Percentiles rank a stretch among this genome's conserved stretches.
These are phyloP conservation scores for Hura crepitans DNA, from an alignment of 441 rosid species.

Conservation along the genomic window DNA sequence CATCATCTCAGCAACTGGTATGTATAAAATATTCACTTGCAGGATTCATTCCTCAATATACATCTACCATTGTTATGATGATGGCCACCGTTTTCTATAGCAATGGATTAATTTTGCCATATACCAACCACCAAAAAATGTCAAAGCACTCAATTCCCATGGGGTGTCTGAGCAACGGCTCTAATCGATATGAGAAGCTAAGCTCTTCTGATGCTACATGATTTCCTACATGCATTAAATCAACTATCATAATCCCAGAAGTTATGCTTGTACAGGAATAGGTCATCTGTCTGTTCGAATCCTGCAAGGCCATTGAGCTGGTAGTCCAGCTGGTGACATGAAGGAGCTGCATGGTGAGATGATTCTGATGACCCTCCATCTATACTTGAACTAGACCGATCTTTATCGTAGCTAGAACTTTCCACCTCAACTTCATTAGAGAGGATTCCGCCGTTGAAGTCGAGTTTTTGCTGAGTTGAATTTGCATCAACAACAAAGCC, in stretches of 20 bases:
- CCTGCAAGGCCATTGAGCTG: conserved; percentile 42
- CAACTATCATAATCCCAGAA: conserved; percentile 42
- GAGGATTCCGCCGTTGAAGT: conserved; percentile 26
- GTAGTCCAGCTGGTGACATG: conserved; percentile 22
- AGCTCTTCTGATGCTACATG: conserved; percentile 31
- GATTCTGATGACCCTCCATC: conserved; percentile 28
- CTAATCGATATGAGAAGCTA: conserved; percentile 24
- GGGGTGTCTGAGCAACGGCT: conserved; percentile 30
- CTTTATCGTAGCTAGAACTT: conserved; percentile 16
- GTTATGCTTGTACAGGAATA: conserved; percentile 55
- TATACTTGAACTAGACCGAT: conserved; percentile 27
- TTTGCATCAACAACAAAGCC: conserved; percentile 22
- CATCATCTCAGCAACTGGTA: conserved; percentile 13
- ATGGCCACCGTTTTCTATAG: conserved; percentile 10
- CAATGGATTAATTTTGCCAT: not conserved
- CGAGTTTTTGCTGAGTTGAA: conserved; percentile 14
- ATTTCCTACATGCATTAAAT: conserved; percentile 29
- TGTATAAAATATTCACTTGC: conserved; percentile 7
- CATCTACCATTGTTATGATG: conserved; percentile 15
- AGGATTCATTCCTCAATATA: not conserved
- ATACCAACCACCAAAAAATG: not conserved
- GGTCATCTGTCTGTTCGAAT: conserved; percentile 41
- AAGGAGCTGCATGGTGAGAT: conserved; percentile 20
- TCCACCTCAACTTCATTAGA: conserved; percentile 34
- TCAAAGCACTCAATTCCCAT: conserved; percentile 33